Conservation (phyloP, 176 grass and related monocot genomes). For the Melocanna baccifera region DNA sequence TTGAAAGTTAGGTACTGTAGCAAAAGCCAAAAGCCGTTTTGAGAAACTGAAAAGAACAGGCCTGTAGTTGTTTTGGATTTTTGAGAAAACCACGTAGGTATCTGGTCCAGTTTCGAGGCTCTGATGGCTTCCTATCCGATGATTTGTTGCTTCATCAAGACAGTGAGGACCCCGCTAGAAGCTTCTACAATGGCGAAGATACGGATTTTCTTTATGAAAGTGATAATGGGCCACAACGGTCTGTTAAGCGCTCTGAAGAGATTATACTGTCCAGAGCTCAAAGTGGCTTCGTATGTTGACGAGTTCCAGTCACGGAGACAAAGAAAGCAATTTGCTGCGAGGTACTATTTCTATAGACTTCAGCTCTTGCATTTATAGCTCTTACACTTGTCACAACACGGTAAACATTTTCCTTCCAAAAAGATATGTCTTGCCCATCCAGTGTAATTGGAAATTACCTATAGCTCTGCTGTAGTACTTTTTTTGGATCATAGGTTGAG, state of each 20-base stretch:
- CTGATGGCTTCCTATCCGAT: background rate
- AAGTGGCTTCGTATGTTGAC: conserved; percentile 50
- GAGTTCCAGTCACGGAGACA: conserved; percentile 55
- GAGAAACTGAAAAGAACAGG: too few species aligned
- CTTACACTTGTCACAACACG: background rate
- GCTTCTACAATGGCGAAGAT: conserved; percentile 18
- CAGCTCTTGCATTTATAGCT: background rate
- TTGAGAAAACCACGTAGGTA: conserved; percentile 30
- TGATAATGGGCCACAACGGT: conserved; percentile 4
- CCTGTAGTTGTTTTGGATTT: conserved; percentile 58
- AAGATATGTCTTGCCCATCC: background rate
- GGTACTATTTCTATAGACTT: conserved; percentile 13
- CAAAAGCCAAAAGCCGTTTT: too few species aligned
- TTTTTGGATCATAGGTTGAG: background rate
- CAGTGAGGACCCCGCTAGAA: background rate
- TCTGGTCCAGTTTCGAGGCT: background rate
- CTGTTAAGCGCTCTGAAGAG: conserved; percentile 41
- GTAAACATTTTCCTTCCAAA: background rate
- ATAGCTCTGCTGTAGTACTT: background rate
- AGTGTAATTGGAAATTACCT: background rate
- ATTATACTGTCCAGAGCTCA: conserved; percentile 28
- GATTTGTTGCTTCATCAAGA: conserved; percentile 27
- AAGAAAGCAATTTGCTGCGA: conserved; percentile 27
- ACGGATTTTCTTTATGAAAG: conserved; percentile 19
- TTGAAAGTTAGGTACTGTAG: too few species aligned